A percentile compares a stretch with the other conserved stretches of the same genome.
Evolutionary conservation across 345 rosid species (phyloP).

Genomic region (Sonneratia alba): DNA sequence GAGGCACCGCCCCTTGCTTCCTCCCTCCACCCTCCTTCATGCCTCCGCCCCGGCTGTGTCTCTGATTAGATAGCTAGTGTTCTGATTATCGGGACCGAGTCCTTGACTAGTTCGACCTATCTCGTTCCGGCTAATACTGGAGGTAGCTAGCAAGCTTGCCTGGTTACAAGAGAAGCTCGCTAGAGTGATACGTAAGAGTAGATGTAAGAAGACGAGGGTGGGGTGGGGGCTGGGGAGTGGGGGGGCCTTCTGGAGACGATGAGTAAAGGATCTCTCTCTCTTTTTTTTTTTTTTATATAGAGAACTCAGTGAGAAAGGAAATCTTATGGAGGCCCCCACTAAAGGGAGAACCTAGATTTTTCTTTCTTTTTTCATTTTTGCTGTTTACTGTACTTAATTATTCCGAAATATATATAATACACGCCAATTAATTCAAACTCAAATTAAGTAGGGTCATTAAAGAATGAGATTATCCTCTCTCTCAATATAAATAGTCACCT

Average conservation of each 20-base stretch:
- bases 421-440: too few species aligned
- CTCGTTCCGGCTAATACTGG: neutral
- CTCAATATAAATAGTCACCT: too few species aligned
- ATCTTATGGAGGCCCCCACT: constrained; percentile 40
- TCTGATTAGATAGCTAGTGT: too few species aligned
- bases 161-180: neutral
- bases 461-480: too few species aligned
- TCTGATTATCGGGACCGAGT: neutral
- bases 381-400: neutral
- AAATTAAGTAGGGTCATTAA: too few species aligned
- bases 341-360: constrained; percentile 15
- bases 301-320: constrained; percentile 12
- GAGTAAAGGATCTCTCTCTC: constrained; percentile 12
- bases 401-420: too few species aligned
- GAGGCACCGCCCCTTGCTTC: constrained; percentile 50
- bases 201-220: neutral
- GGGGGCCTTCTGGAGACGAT: constrained; percentile 12
- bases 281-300: constrained; percentile 23
- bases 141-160: neutral
- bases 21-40: constrained; percentile 4
- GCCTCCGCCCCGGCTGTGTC: neutral
- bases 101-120: neutral
- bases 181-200: neutral
- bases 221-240: neutral
- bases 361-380: constrained; percentile 1